A percentile compares a stretch with the other conserved stretches of the same genome.
These are phyloP conservation scores for Croton setiger DNA, from an alignment of 441 rosid genomes.

Conservation along the genomic window DNA sequence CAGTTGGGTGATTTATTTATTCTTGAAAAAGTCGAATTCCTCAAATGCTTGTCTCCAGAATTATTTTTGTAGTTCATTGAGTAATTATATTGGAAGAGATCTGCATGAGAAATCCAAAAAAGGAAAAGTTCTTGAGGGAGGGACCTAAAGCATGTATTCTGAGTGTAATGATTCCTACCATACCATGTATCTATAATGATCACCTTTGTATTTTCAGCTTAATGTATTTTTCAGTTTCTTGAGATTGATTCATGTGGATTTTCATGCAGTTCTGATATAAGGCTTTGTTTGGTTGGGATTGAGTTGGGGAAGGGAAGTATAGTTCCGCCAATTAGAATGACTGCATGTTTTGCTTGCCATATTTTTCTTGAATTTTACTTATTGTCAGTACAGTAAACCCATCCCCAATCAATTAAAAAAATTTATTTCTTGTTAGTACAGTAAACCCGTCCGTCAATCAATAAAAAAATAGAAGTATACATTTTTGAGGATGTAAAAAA, in stretches of 20 bases:
- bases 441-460: no score
- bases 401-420: no score
- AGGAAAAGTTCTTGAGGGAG: background rate
- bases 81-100: constrained; percentile 8
- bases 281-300: no score
- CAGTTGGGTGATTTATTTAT: constrained; percentile 7
- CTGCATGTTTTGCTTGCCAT: no score
- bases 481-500: no score
- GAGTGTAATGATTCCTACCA: constrained; percentile 11
- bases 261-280: background rate
- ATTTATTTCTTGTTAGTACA: no score
- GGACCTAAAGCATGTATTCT: background rate
- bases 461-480: no score
- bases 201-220: constrained; percentile 4
- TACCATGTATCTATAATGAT: background rate
- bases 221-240: background rate
- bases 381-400: no score
- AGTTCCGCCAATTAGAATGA: no score
- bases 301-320: no score
- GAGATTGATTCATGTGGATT: background rate
- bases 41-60: background rate
- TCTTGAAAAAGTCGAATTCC: constrained; percentile 7
- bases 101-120: background rate
- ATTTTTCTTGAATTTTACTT: no score
- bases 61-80: constrained; percentile 6